These are phyloP conservation scores for Boletus subparvulus DNA, from an alignment of 768 basidiomycete genomes.

Conservation along the genomic window DNA sequence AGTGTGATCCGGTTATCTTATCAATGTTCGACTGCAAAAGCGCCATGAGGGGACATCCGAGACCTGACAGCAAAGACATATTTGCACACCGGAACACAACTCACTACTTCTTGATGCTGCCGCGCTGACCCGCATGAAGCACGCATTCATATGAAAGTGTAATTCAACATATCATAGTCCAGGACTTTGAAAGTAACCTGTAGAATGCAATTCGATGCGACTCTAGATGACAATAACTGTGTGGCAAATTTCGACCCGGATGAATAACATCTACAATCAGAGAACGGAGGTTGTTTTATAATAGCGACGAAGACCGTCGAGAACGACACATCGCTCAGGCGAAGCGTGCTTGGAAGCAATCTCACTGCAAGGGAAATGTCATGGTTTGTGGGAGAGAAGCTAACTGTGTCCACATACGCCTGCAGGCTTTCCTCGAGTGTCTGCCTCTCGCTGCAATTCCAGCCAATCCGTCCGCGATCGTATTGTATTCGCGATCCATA, in stretches of 20 bases:
- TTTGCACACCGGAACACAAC: no score
- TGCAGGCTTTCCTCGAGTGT: background rate
- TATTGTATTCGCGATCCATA: background rate
- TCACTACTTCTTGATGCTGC: no score
- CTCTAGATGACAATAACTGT: background rate
- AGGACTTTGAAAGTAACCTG: no score
- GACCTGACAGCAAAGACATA: no score
- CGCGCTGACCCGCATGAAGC: no score
- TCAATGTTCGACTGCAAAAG: background rate
- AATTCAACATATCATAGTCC: background rate
- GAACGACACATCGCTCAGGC: background rate
- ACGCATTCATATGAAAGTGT: no score
- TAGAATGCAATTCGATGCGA: background rate
- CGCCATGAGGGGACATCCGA: background rate
- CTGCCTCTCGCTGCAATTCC: background rate
- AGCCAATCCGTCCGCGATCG: background rate
- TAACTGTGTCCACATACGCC: background rate
- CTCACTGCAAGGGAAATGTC: background rate
- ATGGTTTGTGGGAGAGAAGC: background rate
- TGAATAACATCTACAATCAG: background rate
- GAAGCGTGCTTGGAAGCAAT: background rate
- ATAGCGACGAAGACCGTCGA: background rate
- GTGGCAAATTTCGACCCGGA: background rate
- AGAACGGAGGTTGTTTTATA: background rate
- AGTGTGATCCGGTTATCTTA: background rate